phyloP scores from a whole-genome alignment of 371 early-diverging fungal species.

The Mortierella sp. region DNA sequence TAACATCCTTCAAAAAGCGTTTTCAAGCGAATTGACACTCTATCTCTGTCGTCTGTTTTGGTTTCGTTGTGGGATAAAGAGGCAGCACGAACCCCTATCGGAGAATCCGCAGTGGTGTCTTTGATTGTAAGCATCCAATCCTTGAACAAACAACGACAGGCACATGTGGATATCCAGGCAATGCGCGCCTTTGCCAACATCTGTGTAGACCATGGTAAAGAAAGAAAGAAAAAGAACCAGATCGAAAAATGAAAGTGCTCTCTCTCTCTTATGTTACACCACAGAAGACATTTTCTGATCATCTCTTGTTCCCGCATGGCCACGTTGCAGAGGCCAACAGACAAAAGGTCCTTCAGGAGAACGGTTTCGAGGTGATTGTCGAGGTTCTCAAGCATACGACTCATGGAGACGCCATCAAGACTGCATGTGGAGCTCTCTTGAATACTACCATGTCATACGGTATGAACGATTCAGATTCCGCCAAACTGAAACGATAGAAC shows the following conservation, averaged over 20 bases:
- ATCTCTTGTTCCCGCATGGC: not conserved
- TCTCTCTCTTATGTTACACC: not conserved
- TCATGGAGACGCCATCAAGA: conserved; percentile 61
- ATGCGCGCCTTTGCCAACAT: conserved; percentile 82
- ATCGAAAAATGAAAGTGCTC: not conserved
- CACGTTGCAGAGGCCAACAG: conserved; percentile 72
- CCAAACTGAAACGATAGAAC: not conserved
- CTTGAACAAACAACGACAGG: conserved; percentile 43
- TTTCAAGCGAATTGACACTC: not conserved
- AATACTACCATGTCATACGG: conserved; percentile 86
- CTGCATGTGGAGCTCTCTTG: conserved; percentile 76
- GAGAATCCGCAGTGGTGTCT: conserved; percentile 59
- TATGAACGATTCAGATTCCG: conserved; percentile 38
- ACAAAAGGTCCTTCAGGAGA: conserved; percentile 68
- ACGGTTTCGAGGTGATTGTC: conserved; percentile 61
- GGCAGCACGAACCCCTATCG: conserved; percentile 62
- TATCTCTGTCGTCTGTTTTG: not conserved
- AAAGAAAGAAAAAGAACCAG: not conserved
- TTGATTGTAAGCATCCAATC: conserved; percentile 53
- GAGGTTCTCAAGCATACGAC: conserved; percentile 57
- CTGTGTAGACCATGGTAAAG: conserved; percentile 83
- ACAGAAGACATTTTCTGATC: not conserved
- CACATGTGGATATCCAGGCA: conserved; percentile 66
- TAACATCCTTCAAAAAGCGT: no score
- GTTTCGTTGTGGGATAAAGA: conserved; percentile 41